Base-by-base conservation (phyloP, 2,329 filamentous ascomycete genomes). In the Pseudopyrenochaeta lycopersici region DNA sequence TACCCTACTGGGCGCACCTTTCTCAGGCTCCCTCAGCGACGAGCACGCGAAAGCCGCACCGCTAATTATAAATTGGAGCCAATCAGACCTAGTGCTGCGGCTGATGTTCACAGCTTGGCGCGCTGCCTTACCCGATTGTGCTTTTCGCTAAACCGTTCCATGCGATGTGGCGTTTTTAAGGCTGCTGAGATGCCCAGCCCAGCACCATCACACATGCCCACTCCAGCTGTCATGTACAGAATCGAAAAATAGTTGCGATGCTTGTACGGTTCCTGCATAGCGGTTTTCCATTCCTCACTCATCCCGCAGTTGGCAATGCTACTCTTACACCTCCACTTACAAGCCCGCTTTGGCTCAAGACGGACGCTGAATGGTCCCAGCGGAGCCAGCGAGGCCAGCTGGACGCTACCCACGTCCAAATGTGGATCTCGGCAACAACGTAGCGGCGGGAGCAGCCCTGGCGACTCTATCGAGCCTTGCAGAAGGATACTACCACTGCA, bases 371-470 rank as follows among this genome's bases (percentile, higher is more conserved):
- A 71, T 68, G 66, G 64, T 66, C 42, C 55, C 54, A 67, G 39
- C 53, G 50, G 39, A 47, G 54, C 54, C 55, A 54, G 62, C 56
- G 49, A 62, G 56, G 60, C 70, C 72, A 75, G 73, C 73, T 76
- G 72, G 72, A 62, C 58, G 63, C 65, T 70, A 66, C 67, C 67
- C 65, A 70, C 53, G 56, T 66, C 66, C 63, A 63, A 66, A 64
- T 67, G 72, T 73, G 72, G 70, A 67, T 64, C 67, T 73, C 68
- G 71, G 71, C 67, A 73, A 40, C 49, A 67, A 62, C 63, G 58
- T 73, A 68, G 68, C 69, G 66, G 67, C 70, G 71, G 73, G 70
- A 73, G 64, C 51, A 68, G 70, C 64, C 71, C 70, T 73, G 66
- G 65, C 56, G 56, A 63, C 49, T 49, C 60, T 58, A 64, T 68